phyloP scores from a whole-genome alignment of 305 asterid species.

The Fraxinus paxiana region DNA sequence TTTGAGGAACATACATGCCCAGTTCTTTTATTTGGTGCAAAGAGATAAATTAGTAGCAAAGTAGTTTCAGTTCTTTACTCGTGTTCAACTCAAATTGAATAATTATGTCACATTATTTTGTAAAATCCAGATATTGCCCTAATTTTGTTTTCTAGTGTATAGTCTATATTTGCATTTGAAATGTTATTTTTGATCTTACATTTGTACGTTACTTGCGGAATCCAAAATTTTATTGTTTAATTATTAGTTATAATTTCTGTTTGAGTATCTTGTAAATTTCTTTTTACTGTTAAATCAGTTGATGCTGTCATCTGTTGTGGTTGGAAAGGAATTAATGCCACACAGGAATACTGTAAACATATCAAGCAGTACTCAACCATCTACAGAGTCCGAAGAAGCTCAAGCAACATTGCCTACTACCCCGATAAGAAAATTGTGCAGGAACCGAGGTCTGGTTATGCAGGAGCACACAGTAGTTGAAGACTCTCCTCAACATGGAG shows the following conservation, averaged over 20 bases:
- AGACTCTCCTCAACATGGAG: constrained; percentile 74
- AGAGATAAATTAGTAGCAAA: not conserved
- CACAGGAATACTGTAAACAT: constrained; percentile 37
- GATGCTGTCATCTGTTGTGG: constrained; percentile 61
- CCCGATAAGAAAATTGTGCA: constrained; percentile 76
- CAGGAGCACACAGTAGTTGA: constrained; percentile 70
- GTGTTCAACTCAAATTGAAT: not conserved
- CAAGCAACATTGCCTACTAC: constrained; percentile 50
- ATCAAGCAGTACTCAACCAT: constrained; percentile 25
- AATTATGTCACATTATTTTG: not conserved
- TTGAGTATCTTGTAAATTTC: not conserved
- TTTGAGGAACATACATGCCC: not conserved
- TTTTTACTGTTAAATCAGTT: constrained; percentile 36
- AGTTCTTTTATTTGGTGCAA: not conserved
- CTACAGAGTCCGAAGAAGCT: constrained; percentile 30
- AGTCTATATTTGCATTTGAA: not conserved
- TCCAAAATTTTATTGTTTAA: not conserved
- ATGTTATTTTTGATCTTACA: not conserved
- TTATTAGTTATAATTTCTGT: not conserved
- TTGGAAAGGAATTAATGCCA: constrained; percentile 86
- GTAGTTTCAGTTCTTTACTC: not conserved
- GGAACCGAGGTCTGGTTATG: constrained; percentile 82
- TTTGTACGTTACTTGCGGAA: not conserved
- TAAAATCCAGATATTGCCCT: not conserved
- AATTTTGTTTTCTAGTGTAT: not conserved